Conservation (phyloP, 306 rosid genomes). For the Begonia fuchsioides region DNA sequence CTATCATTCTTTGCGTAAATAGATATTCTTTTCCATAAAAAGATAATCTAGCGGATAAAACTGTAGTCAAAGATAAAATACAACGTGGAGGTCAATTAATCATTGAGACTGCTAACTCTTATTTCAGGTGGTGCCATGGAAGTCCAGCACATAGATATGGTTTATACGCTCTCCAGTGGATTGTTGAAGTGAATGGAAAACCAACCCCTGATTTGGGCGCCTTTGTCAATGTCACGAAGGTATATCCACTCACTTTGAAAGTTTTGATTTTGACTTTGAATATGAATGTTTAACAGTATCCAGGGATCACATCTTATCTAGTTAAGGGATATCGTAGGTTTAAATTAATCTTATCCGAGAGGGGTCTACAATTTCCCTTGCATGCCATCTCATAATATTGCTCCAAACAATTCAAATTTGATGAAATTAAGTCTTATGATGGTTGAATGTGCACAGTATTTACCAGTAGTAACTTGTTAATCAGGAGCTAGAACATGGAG, state of each 20-base stretch:
- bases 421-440: too few relatives aligned
- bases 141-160: slow-evolving; percentile 95
- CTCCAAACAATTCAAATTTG: too few relatives aligned
- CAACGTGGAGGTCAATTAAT: too few relatives aligned
- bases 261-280: too few relatives aligned
- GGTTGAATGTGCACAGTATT: too few relatives aligned
- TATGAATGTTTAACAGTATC: background rate
- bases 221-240: slow-evolving; percentile 76
- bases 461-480: background rate
- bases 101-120: background rate
- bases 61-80: too few relatives aligned
- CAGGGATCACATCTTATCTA: too few relatives aligned
- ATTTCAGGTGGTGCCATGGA: slow-evolving; percentile 88
- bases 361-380: too few relatives aligned
- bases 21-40: too few relatives aligned
- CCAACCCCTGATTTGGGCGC: slow-evolving; percentile 72
- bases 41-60: too few relatives aligned
- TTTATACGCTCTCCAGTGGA: slow-evolving; percentile 92
- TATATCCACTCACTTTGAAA: slow-evolving; percentile 7
- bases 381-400: too few relatives aligned
- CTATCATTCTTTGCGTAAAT: too few relatives aligned
- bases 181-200: slow-evolving; percentile 81
- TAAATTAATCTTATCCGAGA: background rate
- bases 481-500: slow-evolving; percentile 73
- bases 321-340: background rate